Conservation (phyloP, 2,329 filamentous ascomycete species). For the Pyrenochaeta sp. region DNA sequence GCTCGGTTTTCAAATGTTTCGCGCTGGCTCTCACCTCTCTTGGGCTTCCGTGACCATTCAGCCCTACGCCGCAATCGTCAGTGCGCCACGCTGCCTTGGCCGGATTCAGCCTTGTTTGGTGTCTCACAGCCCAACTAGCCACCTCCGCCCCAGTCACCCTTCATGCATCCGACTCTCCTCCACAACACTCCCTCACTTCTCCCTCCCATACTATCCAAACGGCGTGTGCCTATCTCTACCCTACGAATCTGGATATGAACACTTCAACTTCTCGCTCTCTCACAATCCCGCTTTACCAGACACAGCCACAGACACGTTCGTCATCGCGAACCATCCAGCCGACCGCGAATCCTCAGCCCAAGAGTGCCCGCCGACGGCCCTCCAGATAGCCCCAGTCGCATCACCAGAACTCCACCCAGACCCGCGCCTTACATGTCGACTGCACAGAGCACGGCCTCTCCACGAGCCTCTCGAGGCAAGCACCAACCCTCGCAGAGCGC, state of each 20-base stretch:
- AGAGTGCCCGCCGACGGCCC: slow-evolving; percentile 34
- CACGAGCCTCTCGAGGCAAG: slow-evolving; percentile 43
- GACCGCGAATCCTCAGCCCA: slow-evolving; percentile 20
- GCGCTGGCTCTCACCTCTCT: too few relatives aligned
- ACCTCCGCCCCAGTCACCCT: slow-evolving; percentile 32
- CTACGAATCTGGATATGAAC: slow-evolving; percentile 45
- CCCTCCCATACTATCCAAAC: slow-evolving; percentile 18
- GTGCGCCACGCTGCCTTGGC: slow-evolving; percentile 17
- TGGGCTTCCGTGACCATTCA: slow-evolving; percentile 6
- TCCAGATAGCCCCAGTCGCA: slow-evolving; percentile 31
- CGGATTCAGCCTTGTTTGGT: slow-evolving; percentile 22
- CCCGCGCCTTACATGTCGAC: slow-evolving; percentile 42
- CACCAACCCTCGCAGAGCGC: slow-evolving; percentile 43
- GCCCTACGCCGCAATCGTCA: slow-evolving; percentile 32
- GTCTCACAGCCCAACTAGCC: slow-evolving; percentile 23
- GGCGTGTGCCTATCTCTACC: slow-evolving; percentile 33
- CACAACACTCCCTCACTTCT: slow-evolving; percentile 14
- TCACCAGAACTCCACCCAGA: slow-evolving; percentile 5
- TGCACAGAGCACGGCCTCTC: slow-evolving; percentile 41
- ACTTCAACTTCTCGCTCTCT: slow-evolving; percentile 34
- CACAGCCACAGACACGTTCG: slow-evolving; percentile 26
- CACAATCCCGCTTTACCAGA: slow-evolving; percentile 29
- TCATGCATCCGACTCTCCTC: slow-evolving; percentile 21
- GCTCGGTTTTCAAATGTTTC: neutral
- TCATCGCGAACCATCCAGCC: slow-evolving; percentile 31